These are phyloP conservation scores for Zasmidium cellare DNA, from an alignment of 2,329 filamentous ascomycete genomes.

Conservation along the genomic window DNA sequence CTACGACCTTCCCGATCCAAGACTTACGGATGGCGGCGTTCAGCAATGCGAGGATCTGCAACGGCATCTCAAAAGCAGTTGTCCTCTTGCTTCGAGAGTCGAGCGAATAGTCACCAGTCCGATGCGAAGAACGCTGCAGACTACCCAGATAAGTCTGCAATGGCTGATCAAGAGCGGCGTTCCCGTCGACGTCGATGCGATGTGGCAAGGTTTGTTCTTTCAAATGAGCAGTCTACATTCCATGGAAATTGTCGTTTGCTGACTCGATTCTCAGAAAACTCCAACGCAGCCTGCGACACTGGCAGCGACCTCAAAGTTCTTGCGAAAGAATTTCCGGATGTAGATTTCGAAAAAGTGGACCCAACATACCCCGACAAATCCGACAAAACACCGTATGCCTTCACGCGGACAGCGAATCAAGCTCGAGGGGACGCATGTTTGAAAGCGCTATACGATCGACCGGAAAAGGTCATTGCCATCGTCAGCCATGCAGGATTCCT, in stretches of 20 bases:
- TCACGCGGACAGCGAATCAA: slow-evolving; percentile 55
- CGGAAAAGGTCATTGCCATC: slow-evolving; percentile 63
- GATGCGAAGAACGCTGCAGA: slow-evolving; percentile 67
- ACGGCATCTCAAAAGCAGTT: slow-evolving; percentile 36
- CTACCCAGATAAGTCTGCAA: slow-evolving; percentile 58
- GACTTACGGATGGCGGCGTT: slow-evolving; percentile 42
- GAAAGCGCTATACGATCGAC: slow-evolving; percentile 51
- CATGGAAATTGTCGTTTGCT: background rate
- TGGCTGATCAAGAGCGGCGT: slow-evolving; percentile 59
- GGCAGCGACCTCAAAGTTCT: slow-evolving; percentile 53
- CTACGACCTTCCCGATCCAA: slow-evolving; percentile 44
- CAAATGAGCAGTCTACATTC: background rate
- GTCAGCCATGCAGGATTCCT: slow-evolving; percentile 41
- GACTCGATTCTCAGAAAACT: slow-evolving; percentile 38
- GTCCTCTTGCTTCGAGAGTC: slow-evolving; percentile 44
- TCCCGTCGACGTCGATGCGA: slow-evolving; percentile 58
- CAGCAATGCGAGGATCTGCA: slow-evolving; percentile 44
- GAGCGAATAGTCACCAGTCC: slow-evolving; percentile 63
- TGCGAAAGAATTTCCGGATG: slow-evolving; percentile 51
- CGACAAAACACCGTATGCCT: slow-evolving; percentile 52
- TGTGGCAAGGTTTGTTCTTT: slow-evolving; percentile 60
- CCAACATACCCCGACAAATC: slow-evolving; percentile 65
- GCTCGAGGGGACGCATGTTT: slow-evolving; percentile 56
- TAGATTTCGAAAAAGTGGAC: slow-evolving; percentile 60
- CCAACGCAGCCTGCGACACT: slow-evolving; percentile 60